Evolutionary conservation across 345 rosid species (phyloP).

Genomic region (Combretum micranthum): DNA sequence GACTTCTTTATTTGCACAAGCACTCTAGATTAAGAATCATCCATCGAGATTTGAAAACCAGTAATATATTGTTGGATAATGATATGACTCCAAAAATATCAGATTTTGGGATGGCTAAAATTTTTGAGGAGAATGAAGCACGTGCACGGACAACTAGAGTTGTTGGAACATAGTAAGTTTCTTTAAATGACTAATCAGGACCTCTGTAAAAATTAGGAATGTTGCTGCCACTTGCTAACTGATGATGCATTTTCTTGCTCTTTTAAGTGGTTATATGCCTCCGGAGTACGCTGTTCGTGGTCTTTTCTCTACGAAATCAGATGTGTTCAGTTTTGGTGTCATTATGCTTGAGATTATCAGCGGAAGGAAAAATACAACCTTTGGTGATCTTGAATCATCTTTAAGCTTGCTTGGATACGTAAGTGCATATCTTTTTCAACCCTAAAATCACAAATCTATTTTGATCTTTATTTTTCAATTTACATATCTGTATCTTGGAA

Average conservation of each 20-base stretch:
- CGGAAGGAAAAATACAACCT: slow-evolving; percentile 12
- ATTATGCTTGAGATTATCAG: slow-evolving; percentile 22
- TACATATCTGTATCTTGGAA: neutral
- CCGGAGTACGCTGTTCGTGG: slow-evolving; percentile 27
- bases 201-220: too few species aligned
- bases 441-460: neutral
- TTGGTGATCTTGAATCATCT: neutral
- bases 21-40: slow-evolving; percentile 26
- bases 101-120: slow-evolving; percentile 28
- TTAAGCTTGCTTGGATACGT: slow-evolving; percentile 19
- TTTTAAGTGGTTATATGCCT: slow-evolving; percentile 24
- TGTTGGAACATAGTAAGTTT: slow-evolving; percentile 24
- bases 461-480: neutral
- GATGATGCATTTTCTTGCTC: neutral
- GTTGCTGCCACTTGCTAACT: neutral
- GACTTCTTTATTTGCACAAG: slow-evolving; percentile 23
- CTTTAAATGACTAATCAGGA: neutral
- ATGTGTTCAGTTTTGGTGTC: slow-evolving; percentile 30
- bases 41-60: slow-evolving; percentile 21
- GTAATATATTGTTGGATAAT: slow-evolving; percentile 21
- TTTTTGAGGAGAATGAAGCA: slow-evolving; percentile 13
- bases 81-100: slow-evolving; percentile 25
- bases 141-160: slow-evolving; percentile 16
- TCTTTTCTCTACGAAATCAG: slow-evolving; percentile 20
- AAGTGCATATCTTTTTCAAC: neutral